Evolutionary conservation across 331 rosid species (phyloP), one percentile per base, ranked within the genome.

Genomic region (Erythrophleum ivorense): DNA sequence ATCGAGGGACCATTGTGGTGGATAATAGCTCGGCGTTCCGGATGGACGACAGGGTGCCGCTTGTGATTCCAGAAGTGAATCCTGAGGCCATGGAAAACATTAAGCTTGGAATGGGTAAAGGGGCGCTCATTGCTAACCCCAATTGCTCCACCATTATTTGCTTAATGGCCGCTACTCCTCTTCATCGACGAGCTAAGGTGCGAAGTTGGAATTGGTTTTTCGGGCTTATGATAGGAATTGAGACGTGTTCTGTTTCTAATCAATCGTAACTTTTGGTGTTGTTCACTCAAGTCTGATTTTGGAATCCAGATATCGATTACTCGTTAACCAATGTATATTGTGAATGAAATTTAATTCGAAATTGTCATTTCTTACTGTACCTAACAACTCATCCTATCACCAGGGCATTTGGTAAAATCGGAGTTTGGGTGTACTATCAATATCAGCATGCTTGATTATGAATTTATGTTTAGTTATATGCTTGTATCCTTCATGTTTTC

Each of bases 61-160:
- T 96, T 82, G 98, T 96, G 63, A 90, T 96, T 16, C 99, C 99
- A 0, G 99, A 96, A 77, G 99, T 96, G 50, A 96, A 96, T 80
- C 99, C 99, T 34, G 97, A 94, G 21, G 97, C 97, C 0, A 89
- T 96, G 97, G 79, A 71, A 4, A 83, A 88, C 5, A 94, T 96
- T 69, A 92, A 89, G 81, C 73, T 85, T 34, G 98, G 98, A 48
- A 84, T 0, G 6, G 98, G 98, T 12, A 92, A 91, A 69, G 99
- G 99, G 16, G 94, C 95, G 0, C 90, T 96, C 10, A 92, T 96
- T 58, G 97, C 99, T 0, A 96, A 96, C 85, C 99, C 99, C 12
- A 96, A 96, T 89, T 96, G 99, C 90, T 94, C 99, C 19, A 96
- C 99, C 53, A 96, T 96, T 55, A 94, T 96, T 57, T 96, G 99